phyloP scores from a whole-genome alignment of 176 grass and related monocot genomes.

The Ensete ventricosum region DNA sequence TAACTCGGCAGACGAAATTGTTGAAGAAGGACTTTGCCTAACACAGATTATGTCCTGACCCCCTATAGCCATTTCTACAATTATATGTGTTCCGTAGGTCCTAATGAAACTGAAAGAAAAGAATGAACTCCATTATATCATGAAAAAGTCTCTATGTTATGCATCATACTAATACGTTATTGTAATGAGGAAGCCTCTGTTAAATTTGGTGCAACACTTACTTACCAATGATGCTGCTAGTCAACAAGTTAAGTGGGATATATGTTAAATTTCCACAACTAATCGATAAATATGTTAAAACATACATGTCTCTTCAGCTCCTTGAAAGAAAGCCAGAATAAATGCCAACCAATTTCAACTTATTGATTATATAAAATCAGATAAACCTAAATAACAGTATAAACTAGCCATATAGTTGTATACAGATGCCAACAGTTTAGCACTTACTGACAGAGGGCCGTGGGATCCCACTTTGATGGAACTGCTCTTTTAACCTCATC shows the following conservation, averaged over 20 bases:
- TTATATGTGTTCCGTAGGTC: constrained; percentile 91
- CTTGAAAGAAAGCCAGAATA: no score
- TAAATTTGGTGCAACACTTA: background rate
- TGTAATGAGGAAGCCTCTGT: background rate
- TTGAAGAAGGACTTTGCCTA: constrained; percentile 76
- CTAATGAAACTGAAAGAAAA: constrained; percentile 61
- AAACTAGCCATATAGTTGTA: background rate
- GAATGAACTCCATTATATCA: background rate
- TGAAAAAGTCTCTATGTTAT: background rate
- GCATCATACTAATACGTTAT: no score
- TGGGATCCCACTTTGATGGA: constrained; percentile 91
- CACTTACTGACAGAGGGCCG: constrained; percentile 56
- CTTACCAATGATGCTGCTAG: background rate
- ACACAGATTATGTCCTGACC: constrained; percentile 92
- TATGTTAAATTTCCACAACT: background rate
- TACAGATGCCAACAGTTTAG: background rate
- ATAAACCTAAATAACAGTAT: background rate
- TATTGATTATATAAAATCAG: background rate
- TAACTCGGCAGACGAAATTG: constrained; percentile 62
- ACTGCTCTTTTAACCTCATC: constrained; percentile 76
- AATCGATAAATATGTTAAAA: background rate
- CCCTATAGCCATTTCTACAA: constrained; percentile 80
- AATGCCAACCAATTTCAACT: background rate
- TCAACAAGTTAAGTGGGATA: background rate
- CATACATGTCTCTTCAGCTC: no score